A percentile compares a stretch with the other conserved stretches of the same genome.
These are phyloP conservation scores for Dalechampia spathulata DNA, from an alignment of 441 rosid species.

Conservation along the genomic window DNA sequence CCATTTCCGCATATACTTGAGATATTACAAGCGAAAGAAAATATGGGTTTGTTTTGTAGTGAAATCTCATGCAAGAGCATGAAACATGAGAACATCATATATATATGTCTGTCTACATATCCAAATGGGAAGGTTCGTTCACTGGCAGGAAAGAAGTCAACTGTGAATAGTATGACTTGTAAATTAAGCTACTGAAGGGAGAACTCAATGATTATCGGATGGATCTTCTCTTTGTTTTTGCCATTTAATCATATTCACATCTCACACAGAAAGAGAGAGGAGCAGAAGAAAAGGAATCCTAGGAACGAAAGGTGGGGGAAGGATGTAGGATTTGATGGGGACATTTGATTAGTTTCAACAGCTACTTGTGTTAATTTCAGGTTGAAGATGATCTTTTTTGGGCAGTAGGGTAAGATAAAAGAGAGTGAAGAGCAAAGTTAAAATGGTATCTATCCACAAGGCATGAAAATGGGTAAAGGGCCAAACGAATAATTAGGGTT, in stretches of 20 bases:
- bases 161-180: background rate
- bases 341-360: conserved; percentile 3
- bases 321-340: conserved; percentile 6
- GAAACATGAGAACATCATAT: background rate
- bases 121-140: background rate
- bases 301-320: background rate
- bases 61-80: background rate
- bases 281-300: conserved; percentile 15
- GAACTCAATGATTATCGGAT: conserved; percentile 13
- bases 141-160: too few species aligned
- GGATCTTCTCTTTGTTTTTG: conserved; percentile 6
- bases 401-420: too few species aligned
- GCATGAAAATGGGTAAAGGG: conserved; percentile 11
- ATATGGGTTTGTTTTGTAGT: background rate
- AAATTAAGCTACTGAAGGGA: conserved; percentile 6
- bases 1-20: background rate
- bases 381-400: background rate
- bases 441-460: conserved; percentile 12
- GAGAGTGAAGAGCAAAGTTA: conserved; percentile 13
- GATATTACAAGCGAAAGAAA: background rate
- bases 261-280: background rate
- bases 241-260: background rate
- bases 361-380: background rate
- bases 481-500: conserved; percentile 14
- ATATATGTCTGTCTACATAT: background rate